Evolutionary conservation across 2,329 filamentous ascomycete species (phyloP).

Genomic region (Dactylellina drechsleri): DNA sequence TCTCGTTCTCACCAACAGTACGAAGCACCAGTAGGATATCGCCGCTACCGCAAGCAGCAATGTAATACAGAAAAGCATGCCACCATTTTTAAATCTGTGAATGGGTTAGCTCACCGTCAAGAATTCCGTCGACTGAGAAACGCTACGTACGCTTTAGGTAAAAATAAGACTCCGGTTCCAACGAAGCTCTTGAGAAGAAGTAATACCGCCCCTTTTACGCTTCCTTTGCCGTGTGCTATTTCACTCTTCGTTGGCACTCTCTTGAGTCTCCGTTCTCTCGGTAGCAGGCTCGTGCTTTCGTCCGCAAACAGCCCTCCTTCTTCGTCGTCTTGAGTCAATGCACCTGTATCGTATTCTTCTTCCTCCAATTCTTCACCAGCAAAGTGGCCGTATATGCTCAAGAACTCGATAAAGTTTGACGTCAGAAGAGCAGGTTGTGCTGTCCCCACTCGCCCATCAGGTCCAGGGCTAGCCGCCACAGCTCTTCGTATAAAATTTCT

Average conservation of each 20-base stretch:
- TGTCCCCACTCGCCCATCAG: constrained; percentile 61
- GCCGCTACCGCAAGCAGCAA: constrained; percentile 86
- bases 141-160: constrained; percentile 80
- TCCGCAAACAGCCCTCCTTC: constrained; percentile 70
- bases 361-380: constrained; percentile 90
- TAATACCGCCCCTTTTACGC: constrained; percentile 65
- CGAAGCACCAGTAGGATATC: constrained; percentile 97
- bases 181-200: constrained; percentile 97
- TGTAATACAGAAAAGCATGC: constrained; percentile 94
- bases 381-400: constrained; percentile 96
- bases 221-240: constrained; percentile 65
- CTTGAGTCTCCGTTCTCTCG: constrained; percentile 33
- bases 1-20: constrained; percentile 87
- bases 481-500: constrained; percentile 85
- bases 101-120: neutral
- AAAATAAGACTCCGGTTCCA: constrained; percentile 91
- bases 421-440: constrained; percentile 76
- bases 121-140: neutral
- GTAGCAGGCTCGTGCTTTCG: constrained; percentile 38
- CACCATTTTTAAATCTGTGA: constrained; percentile 66
- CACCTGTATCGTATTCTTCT: constrained; percentile 85
- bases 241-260: constrained; percentile 48
- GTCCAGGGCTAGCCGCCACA: constrained; percentile 61
- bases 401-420: constrained; percentile 92
- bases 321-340: constrained; percentile 77